A percentile compares a stretch with the other conserved stretches of the same genome.
Evolutionary conservation across 2,329 filamentous ascomycete species (phyloP).

Genomic region (Talaromyces sp.): DNA sequence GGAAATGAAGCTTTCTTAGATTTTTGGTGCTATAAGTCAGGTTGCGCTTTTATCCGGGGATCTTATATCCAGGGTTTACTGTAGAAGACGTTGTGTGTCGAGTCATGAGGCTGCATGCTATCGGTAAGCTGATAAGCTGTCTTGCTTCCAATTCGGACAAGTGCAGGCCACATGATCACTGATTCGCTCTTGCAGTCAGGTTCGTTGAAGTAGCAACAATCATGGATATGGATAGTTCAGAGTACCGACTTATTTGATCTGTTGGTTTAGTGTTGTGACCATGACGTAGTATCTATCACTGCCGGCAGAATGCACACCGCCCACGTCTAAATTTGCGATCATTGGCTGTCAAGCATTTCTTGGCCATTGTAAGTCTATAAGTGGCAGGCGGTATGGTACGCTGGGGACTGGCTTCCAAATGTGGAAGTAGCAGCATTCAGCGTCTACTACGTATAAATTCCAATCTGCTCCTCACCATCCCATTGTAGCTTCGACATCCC

Average conservation of each 20-base stretch:
- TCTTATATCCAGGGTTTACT: too few species aligned
- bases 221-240: background rate
- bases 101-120: background rate
- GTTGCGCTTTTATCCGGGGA: too few species aligned
- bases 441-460: too few species aligned
- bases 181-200: background rate
- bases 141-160: background rate
- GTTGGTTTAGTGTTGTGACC: background rate
- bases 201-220: background rate
- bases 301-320: background rate
- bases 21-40: too few species aligned
- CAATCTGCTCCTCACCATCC: background rate
- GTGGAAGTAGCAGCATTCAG: background rate
- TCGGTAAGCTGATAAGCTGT: background rate
- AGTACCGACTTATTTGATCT: background rate
- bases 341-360: background rate
- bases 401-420: background rate
- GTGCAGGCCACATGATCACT: background rate
- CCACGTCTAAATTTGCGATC: background rate
- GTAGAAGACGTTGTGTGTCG: background rate
- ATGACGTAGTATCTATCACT: background rate
- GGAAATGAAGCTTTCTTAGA: too few species aligned
- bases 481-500: background rate
- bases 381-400: background rate
- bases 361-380: background rate